Evolutionary conservation across 495 filamentous ascomycete species (phyloP).

Genomic region (Neurospora sublineolata): DNA sequence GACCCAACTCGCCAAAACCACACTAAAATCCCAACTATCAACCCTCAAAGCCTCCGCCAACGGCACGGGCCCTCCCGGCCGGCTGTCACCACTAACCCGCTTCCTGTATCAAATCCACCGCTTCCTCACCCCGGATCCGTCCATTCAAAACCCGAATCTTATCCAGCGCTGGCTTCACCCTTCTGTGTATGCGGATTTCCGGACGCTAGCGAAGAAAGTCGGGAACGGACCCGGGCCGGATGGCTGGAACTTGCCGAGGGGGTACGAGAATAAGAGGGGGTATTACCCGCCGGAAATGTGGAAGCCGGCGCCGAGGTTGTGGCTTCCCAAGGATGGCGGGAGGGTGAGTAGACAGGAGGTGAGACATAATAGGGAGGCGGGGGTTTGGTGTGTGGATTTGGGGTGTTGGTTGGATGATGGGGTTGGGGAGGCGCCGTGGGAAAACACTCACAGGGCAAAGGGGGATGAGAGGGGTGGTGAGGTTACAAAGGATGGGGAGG

Average conservation of each 20-base stretch:
- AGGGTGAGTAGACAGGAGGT: slow-evolving; percentile 54
- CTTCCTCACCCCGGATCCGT: slow-evolving; percentile 12
- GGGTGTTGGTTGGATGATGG: slow-evolving; percentile 51
- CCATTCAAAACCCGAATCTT: slow-evolving; percentile 16
- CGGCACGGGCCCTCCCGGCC: neutral
- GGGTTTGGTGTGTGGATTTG: slow-evolving; percentile 47
- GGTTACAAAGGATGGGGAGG: neutral
- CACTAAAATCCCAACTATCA: slow-evolving; percentile 1
- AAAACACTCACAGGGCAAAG: neutral
- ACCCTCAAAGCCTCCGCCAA: slow-evolving; percentile 10
- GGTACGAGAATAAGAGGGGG: slow-evolving; percentile 41
- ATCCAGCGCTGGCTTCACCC: slow-evolving; percentile 55
- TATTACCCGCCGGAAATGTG: slow-evolving; percentile 61
- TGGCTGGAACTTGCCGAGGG: slow-evolving; percentile 36
- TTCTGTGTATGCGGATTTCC: slow-evolving; percentile 52
- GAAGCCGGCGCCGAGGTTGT: slow-evolving; percentile 46
- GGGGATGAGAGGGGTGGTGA: too few species aligned
- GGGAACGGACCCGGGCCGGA: slow-evolving; percentile 35
- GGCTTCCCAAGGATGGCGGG: slow-evolving; percentile 58
- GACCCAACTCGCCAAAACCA: slow-evolving; percentile 8
- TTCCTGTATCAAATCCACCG: slow-evolving; percentile 14
- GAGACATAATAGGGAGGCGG: slow-evolving; percentile 39
- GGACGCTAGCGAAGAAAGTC: slow-evolving; percentile 46
- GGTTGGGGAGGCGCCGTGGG: neutral
- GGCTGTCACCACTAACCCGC: neutral